Conservation (phyloP, 768 basidiomycete species). For the Agaricus sinodeliciosus region DNA sequence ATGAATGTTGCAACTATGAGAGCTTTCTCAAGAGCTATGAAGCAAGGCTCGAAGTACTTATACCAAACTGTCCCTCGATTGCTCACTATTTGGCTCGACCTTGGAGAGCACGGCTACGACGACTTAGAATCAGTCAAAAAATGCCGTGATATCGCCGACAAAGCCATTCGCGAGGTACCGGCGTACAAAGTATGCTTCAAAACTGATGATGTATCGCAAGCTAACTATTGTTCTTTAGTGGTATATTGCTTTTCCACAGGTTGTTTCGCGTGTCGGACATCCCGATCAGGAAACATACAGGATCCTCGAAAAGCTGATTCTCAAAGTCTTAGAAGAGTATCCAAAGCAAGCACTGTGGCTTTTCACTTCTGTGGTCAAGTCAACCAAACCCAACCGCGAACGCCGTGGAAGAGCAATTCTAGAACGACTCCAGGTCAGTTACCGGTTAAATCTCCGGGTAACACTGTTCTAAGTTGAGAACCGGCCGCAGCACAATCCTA, state of each 20-base stretch:
- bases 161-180: conserved; percentile 55
- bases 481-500: neutral
- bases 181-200: conserved; percentile 64
- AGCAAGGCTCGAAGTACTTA: conserved; percentile 86
- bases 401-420: conserved; percentile 54
- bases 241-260: conserved; percentile 94
- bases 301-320: conserved; percentile 60
- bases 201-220: neutral
- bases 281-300: conserved; percentile 51
- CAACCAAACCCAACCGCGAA: conserved; percentile 58
- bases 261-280: conserved; percentile 90
- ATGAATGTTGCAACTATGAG: conserved; percentile 64
- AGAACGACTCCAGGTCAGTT: conserved; percentile 48
- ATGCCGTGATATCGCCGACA: conserved; percentile 51
- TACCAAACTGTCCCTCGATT: conserved; percentile 94
- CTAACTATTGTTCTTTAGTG: conserved; percentile 46
- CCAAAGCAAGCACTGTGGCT: conserved; percentile 93
- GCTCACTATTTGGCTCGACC: conserved; percentile 90
- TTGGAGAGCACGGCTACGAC: conserved; percentile 51
- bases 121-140: conserved; percentile 32
- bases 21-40: conserved; percentile 64
- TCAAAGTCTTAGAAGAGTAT: conserved; percentile 68
- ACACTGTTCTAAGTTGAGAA: neutral
- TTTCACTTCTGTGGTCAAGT: conserved; percentile 83
- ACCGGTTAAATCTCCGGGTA: neutral